Percentiles rank a stretch among this genome's conserved stretches.
phyloP scores from a whole-genome alignment of 208 protist genomes.

The Tritrichomonas foetus region DNA sequence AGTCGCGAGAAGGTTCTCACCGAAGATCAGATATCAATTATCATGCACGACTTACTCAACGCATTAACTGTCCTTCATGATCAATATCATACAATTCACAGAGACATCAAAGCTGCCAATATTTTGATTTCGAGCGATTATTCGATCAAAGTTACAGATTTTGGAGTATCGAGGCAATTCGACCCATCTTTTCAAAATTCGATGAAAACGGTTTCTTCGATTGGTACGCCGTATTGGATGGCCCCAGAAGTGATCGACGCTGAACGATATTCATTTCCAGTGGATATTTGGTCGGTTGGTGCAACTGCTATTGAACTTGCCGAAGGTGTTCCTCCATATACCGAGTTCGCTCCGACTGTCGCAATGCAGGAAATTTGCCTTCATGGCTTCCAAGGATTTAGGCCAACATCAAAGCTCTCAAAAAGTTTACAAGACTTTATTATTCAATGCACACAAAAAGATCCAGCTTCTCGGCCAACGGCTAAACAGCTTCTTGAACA shows the following conservation, averaged over 20 bases:
- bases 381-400: neutral
- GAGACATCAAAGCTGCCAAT: constrained; percentile 74
- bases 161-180: constrained; percentile 47
- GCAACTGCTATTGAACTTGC: constrained; percentile 50
- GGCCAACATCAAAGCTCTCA: neutral
- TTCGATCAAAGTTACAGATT: constrained; percentile 52
- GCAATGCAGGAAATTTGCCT: neutral
- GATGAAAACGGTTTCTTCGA: neutral
- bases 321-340: constrained; percentile 46
- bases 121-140: constrained; percentile 42
- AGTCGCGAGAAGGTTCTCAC: neutral
- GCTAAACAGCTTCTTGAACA: neutral
- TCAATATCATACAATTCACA: constrained; percentile 66
- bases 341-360: constrained; percentile 37
- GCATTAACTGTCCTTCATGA: neutral
- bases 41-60: neutral
- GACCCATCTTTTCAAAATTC: neutral
- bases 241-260: constrained; percentile 50
- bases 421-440: neutral
- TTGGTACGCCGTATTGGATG: constrained; percentile 54
- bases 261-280: constrained; percentile 23
- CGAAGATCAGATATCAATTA: neutral
- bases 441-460: no score
- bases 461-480: neutral
- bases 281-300: constrained; percentile 52